Base-by-base conservation (phyloP, 768 basidiomycete genomes). In the Cystobasidium onofrii region DNA sequence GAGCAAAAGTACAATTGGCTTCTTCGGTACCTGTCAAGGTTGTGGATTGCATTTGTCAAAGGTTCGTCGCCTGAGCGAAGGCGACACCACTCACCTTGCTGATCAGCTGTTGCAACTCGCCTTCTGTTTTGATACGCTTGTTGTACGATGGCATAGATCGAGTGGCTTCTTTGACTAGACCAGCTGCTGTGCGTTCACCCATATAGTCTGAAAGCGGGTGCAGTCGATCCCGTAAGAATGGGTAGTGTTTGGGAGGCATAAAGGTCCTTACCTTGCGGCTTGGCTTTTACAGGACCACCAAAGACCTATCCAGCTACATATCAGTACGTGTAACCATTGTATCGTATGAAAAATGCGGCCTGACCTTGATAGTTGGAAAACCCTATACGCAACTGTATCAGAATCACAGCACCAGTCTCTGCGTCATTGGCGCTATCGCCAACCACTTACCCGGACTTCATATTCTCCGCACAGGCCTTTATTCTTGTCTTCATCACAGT, bases 401-500 rank as follows among this genome's bases (percentile, higher is more conserved):
- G 50, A 4, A 41, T 10, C 3, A 31, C n/a, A 66, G 27, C 52
- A 76, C 62, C 34, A 41, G n/a, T 41, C n/a, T 15, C 39, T 39
- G 39, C 39, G 15, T 6, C 15, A 39, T 15, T 6, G 39, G 39
- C 39, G 39, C n/a, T n/a, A 39, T n/a, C 9, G 39, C 41, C 1
- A 10, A 64, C 2, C 27, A 33, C 60, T 29, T 64, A 76, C 77
- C 33, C 75, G 67, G 13, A 79, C 46, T 36, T 73, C 76, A 23
- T 66, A 64, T 64, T 78, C 76, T 0, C 60, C 75, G 31, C 79
- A 79, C 1, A 78, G 20, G 0, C 41, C 73, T 66, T 79, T 79
- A 75, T 79, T 79, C 55, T 67, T 34, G 27, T 77, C 77, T 4
- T 63, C 73, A 57, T 79, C 79, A 71, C 79, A 79, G 65, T 79